Evolutionary conservation across 306 rosid genomes (phyloP).

Genomic region (Spatholobus suberectus): DNA sequence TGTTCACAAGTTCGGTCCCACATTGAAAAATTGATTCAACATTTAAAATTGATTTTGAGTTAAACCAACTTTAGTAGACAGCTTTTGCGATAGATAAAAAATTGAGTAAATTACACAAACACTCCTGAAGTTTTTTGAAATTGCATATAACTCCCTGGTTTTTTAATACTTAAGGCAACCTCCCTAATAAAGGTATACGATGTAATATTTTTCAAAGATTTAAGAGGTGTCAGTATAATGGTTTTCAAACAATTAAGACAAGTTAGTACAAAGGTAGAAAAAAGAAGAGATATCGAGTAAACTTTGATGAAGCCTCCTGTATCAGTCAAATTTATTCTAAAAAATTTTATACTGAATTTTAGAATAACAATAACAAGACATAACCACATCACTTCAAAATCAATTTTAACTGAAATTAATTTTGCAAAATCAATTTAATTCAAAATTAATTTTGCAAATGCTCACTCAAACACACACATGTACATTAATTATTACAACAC

Average conservation of each 20-base stretch:
- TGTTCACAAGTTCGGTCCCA: neutral
- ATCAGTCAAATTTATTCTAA: too few species aligned
- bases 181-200: too few species aligned
- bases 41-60: neutral
- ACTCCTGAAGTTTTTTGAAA: too few species aligned
- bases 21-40: neutral
- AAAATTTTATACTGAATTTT: neutral
- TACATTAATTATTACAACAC: neutral
- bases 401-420: neutral
- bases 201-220: too few species aligned
- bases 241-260: too few species aligned
- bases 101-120: too few species aligned
- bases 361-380: neutral
- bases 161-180: too few species aligned
- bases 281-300: too few species aligned
- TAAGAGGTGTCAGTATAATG: too few species aligned
- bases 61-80: neutral
- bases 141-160: too few species aligned
- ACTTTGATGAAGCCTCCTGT: too few species aligned
- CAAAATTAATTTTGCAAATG: neutral
- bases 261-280: too few species aligned
- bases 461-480: neutral
- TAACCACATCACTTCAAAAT: neutral
- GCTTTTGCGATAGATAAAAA: neutral
- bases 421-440: neutral